A percentile compares a stretch with the other conserved stretches of the same genome.
Evolutionary conservation across 768 basidiomycete species (phyloP).

Genomic region (Grammothele lineata): DNA sequence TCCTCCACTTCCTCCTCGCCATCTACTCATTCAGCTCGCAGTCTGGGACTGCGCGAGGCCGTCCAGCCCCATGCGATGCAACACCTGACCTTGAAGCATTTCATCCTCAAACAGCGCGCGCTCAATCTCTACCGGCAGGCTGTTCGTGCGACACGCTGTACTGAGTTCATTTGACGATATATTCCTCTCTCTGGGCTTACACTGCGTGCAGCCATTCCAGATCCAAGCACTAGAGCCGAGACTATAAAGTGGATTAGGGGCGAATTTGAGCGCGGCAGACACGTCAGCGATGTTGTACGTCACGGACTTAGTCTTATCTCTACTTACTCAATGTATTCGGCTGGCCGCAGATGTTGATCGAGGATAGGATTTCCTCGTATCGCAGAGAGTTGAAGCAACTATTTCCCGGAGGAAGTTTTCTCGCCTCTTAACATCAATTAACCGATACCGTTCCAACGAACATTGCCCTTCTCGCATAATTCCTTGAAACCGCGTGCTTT

Average conservation of each 20-base stretch:
- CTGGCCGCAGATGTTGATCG: conserved; percentile 46
- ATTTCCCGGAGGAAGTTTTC: conserved; percentile 34
- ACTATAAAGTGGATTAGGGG: conserved; percentile 69
- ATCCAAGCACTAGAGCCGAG: conserved; percentile 56
- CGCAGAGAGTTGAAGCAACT: conserved; percentile 60
- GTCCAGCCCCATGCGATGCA: too few relatives aligned
- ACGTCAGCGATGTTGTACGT: conserved; percentile 55
- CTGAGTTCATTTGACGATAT: too few relatives aligned
- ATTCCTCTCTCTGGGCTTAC: conserved; percentile 5
- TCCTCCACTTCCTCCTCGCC: too few relatives aligned
- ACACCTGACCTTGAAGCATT: conserved; percentile 59
- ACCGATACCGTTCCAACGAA: too few relatives aligned
- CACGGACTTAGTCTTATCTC: neutral
- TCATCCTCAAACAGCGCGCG: conserved; percentile 61
- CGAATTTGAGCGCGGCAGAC: conserved; percentile 63
- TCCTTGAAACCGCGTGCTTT: too few relatives aligned
- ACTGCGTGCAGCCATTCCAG: conserved; percentile 50
- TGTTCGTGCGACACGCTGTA: conserved; percentile 69
- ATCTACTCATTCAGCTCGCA: too few relatives aligned
- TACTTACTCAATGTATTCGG: too few relatives aligned
- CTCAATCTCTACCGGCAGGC: conserved; percentile 60
- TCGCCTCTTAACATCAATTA: neutral
- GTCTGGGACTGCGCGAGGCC: too few relatives aligned
- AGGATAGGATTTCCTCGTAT: conserved; percentile 52
- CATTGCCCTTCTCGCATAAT: too few relatives aligned